phyloP scores from a whole-genome alignment of 768 basidiomycete genomes.

The Gymnopilus junonius region DNA sequence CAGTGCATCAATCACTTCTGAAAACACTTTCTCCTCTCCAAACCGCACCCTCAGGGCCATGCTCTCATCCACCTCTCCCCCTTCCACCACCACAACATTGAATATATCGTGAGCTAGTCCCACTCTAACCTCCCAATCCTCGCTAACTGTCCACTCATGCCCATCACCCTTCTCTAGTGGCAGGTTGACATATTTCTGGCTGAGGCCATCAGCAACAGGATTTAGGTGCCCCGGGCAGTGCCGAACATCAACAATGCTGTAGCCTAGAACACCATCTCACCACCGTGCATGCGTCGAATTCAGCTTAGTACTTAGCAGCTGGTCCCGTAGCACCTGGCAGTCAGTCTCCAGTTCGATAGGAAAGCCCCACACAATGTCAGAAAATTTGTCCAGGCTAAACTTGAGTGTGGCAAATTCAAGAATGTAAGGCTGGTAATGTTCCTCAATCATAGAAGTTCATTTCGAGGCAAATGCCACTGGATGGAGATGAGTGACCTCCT shows the following conservation, averaged over 20 bases:
- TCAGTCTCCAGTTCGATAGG: conserved; percentile 38
- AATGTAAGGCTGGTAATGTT: conserved; percentile 33
- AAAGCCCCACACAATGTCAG: conserved; percentile 30
- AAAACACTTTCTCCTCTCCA: conserved; percentile 27
- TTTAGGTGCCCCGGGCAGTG: conserved; percentile 21
- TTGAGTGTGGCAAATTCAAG: conserved; percentile 34
- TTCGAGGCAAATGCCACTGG: conserved; percentile 40
- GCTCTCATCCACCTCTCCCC: conserved; percentile 6
- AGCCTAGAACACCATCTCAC: conserved; percentile 35
- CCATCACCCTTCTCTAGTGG: conserved; percentile 25
- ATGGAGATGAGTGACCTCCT: conserved; percentile 22
- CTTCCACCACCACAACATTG: conserved; percentile 29
- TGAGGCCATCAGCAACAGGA: conserved; percentile 34
- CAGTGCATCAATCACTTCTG: conserved; percentile 26
- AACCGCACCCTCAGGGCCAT: conserved; percentile 20
- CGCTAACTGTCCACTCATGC: conserved; percentile 34
- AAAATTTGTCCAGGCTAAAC: conserved; percentile 15
- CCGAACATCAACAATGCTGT: conserved; percentile 30
- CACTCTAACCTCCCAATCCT: conserved; percentile 28
- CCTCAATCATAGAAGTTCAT: conserved; percentile 33
- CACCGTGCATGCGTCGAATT: conserved; percentile 36
- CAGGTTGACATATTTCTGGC: conserved; percentile 24
- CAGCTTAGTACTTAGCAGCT: conserved; percentile 27
- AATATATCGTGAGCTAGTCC: conserved; percentile 26
- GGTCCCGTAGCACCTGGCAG: conserved; percentile 36